Base-by-base conservation (phyloP, 2,329 filamentous ascomycete species). In the Trematosphaeria pertusa region DNA sequence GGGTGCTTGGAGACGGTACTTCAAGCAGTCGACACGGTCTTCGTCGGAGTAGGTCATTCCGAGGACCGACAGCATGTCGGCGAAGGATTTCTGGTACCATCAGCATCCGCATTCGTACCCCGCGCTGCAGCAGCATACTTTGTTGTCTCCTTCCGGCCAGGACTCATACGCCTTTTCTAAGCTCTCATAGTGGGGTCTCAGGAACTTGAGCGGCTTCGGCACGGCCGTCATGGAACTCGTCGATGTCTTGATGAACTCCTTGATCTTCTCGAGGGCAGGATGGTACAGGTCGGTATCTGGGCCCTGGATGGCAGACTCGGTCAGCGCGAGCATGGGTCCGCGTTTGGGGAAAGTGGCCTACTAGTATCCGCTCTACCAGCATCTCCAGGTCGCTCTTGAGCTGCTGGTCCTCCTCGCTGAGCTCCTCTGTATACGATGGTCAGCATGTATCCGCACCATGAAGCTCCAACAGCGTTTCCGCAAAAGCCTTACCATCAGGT, bases 151-250 rank as follows among this genome's bases (percentile, higher is more conserved):
- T 46, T 83, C 82, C 3, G 88, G 82, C 94, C 95, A 99, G 71
- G 87, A 84, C 50, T 96, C 92, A 78, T 97, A 96, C 20, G 92
- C 79, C 73, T 88, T 88, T 54, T 88, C 88, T 69, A 99, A 81
- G 46, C 88, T 86, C 75, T 95, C 89, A 78, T 97, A 99, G 75
- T 99, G 93, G 60, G 93, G 94, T 78, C 94, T 86, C 56, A 99
- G 84, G 74, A 99, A 99, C 76, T 99, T 99, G 65, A 99, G 83
- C 24, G 94, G 94, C 77, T 99, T 99, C 18, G 95, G 94, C 53
- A 99, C 94, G 50, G 94, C 94, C 37, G 94, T 99, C 94, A 99
- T 99, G 35, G 95, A 99, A 49, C 92, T 97, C 59, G 94, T 99
- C 50, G 94, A 96, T 45, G 94, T 99, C 81, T 97, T 97, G 81